phyloP scores from a whole-genome alignment of 805 yeast species.

The Schwanniomyces vanrijiae region DNA sequence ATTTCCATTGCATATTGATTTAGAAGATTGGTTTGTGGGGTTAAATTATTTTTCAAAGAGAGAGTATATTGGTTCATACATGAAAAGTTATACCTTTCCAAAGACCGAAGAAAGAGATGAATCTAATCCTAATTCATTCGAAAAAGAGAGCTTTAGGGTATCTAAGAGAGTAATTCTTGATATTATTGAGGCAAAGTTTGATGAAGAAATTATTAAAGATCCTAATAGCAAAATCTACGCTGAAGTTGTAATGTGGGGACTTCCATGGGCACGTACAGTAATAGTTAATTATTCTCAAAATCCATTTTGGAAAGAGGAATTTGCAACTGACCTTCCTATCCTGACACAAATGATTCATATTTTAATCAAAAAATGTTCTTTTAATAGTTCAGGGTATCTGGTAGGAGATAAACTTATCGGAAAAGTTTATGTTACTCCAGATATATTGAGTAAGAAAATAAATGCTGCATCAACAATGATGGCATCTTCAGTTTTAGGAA shows the following conservation, averaged over 20 bases:
- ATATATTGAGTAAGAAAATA: conserved; percentile 40
- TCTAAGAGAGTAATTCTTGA: conserved; percentile 55
- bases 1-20: conserved; percentile 65
- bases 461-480: conserved; percentile 33
- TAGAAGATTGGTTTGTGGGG: conserved; percentile 78
- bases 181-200: conserved; percentile 65
- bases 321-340: conserved; percentile 59
- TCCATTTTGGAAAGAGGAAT: conserved; percentile 86
- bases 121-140: conserved; percentile 10
- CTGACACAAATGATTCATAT: conserved; percentile 53
- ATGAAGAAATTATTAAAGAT: conserved; percentile 14
- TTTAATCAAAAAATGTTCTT: conserved; percentile 38
- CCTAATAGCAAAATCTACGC: conserved; percentile 49
- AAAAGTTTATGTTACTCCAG: conserved; percentile 53
- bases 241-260: conserved; percentile 71
- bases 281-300: conserved; percentile 46
- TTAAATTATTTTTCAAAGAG: conserved; percentile 61
- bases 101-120: not conserved
- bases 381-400: conserved; percentile 20
- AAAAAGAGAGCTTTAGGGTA: conserved; percentile 46
- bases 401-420: conserved; percentile 48
- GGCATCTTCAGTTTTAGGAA: conserved; percentile 22
- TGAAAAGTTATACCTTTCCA: conserved; percentile 3
- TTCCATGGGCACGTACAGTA: conserved; percentile 78
- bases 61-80: conserved; percentile 47